Percentiles rank a stretch among this genome's conserved stretches.
Conservation (phyloP, 2,329 filamentous ascomycete genomes). For the Colletotrichum agaves region DNA sequence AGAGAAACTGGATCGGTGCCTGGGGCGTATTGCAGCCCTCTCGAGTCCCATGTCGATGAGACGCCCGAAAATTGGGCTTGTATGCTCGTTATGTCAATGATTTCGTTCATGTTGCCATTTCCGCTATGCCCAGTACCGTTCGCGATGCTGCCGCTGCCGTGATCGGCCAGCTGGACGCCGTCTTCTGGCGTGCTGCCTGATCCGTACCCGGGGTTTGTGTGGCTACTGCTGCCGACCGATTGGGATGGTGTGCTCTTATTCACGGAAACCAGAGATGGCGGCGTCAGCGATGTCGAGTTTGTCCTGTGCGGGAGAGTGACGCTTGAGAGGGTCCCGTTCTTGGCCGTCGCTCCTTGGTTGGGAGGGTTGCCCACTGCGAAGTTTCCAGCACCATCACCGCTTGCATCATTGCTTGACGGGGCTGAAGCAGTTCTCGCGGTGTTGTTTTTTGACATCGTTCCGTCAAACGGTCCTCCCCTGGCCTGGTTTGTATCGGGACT, state of each 20-base stretch:
- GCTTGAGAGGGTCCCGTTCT: not conserved
- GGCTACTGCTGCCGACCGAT: slow-evolving; percentile 5
- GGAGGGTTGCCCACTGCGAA: slow-evolving; percentile 24
- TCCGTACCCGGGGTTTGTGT: slow-evolving; percentile 8
- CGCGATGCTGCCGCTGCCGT: not conserved
- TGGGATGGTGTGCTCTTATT: slow-evolving; percentile 31
- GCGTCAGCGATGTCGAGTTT: slow-evolving; percentile 3
- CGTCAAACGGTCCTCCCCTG: not conserved
- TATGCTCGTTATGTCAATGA: slow-evolving; percentile 32
- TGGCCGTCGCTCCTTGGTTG: slow-evolving; percentile 7
- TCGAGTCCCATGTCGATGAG: slow-evolving; percentile 28
- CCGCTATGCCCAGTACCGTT: not conserved
- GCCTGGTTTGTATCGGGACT: not conserved
- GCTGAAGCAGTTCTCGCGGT: not conserved
- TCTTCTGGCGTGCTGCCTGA: slow-evolving; percentile 11
- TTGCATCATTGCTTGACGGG: not conserved
- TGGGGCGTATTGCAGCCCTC: slow-evolving; percentile 30
- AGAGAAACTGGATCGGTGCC: slow-evolving; percentile 29
- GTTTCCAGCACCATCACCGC: not conserved
- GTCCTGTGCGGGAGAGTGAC: slow-evolving; percentile 32
- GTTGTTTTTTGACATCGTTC: not conserved
- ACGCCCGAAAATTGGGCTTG: slow-evolving; percentile 16
- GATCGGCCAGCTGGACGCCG: not conserved
- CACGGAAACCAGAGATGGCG: slow-evolving; percentile 3
- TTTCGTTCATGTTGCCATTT: not conserved